A percentile compares a stretch with the other conserved stretches of the same genome.
These are phyloP conservation scores for Rhodotorula sp. DNA, from an alignment of 1,284 basidiomycete species.

Conservation along the genomic window DNA sequence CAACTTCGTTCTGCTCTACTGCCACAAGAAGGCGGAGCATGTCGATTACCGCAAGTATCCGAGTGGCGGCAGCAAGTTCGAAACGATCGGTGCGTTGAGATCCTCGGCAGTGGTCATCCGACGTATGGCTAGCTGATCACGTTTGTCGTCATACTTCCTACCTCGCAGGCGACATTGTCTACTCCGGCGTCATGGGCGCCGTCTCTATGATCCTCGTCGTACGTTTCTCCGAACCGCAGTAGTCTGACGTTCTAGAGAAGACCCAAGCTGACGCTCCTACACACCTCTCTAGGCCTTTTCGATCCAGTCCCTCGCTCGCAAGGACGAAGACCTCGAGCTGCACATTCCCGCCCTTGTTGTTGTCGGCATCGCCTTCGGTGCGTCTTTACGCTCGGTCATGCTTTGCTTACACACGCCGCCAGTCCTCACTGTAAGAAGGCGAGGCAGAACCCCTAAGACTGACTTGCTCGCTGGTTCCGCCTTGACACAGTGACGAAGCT, in stretches of 20 bases:
- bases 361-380: constrained; percentile 77
- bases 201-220: constrained; percentile 84
- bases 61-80: constrained; percentile 18
- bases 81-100: constrained; percentile 11
- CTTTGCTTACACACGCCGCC: background rate
- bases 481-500: constrained; percentile 71
- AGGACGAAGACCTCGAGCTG: constrained; percentile 63
- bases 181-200: constrained; percentile 66
- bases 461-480: background rate
- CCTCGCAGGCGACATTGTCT: constrained; percentile 79
- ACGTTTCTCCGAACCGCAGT: background rate
- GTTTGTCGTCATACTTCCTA: too few species aligned
- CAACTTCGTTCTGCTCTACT: constrained; percentile 78
- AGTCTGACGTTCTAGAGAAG: background rate
- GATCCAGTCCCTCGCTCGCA: constrained; percentile 30
- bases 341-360: constrained; percentile 79
- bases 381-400: constrained; percentile 21
- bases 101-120: too few species aligned
- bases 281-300: constrained; percentile 27
- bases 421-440: too few species aligned
- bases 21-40: constrained; percentile 70
- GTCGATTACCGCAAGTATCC: constrained; percentile 58
- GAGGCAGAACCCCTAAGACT: background rate
- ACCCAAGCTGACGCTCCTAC: background rate
- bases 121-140: too few species aligned